Conservation (phyloP, 208 protist genomes). For the Leishmania braziliensis region DNA sequence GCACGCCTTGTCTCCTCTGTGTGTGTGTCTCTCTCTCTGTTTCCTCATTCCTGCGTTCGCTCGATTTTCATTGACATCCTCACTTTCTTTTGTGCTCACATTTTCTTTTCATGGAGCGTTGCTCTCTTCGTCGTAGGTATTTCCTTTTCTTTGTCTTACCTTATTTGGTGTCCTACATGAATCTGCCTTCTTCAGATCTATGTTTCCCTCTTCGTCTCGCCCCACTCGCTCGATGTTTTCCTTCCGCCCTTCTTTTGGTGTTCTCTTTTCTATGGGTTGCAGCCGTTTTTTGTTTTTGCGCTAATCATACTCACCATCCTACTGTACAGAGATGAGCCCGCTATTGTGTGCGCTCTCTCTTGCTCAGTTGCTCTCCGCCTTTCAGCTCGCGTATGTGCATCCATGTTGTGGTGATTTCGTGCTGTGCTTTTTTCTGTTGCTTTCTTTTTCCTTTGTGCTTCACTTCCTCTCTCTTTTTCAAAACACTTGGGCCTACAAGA, state of each 20-base stretch:
- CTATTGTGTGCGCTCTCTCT: neutral
- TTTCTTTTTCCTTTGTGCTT: neutral
- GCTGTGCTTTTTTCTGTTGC: neutral
- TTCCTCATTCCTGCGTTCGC: neutral
- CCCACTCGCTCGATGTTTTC: neutral
- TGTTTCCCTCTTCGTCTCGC: neutral
- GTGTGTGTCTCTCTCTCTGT: neutral
- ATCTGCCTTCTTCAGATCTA: neutral
- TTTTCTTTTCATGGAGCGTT: neutral
- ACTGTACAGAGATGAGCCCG: neutral
- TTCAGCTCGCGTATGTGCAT: neutral
- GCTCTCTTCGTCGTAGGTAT: neutral
- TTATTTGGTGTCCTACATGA: neutral
- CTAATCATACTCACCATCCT: neutral
- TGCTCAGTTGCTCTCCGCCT: neutral
- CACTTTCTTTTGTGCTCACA: neutral
- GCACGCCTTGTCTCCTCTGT: neutral
- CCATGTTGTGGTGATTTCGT: neutral
- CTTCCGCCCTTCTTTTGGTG: neutral
- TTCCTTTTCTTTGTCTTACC: neutral
- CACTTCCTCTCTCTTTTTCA: neutral
- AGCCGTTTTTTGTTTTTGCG: neutral
- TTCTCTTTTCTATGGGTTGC: neutral
- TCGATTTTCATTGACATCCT: neutral
- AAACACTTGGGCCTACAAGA: neutral